Evolutionary conservation across 2,329 filamentous ascomycete species (phyloP), one percentile per base, ranked within the genome.

Genomic region (Trichoderma brevicompactum): DNA sequence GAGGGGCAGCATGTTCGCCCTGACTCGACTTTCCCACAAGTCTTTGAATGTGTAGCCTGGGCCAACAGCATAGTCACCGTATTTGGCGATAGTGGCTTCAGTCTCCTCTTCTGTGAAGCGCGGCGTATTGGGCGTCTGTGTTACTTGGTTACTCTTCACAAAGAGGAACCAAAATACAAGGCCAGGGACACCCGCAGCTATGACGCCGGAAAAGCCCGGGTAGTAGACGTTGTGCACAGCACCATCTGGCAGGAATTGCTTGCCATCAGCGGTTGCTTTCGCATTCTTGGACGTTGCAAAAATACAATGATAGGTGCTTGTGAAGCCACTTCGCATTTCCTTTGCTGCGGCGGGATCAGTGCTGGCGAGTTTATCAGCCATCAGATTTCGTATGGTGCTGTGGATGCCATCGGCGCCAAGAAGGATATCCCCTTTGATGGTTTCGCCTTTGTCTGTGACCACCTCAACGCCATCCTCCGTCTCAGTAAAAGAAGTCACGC

Each of bases 351-450:
- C 8, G 8, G 59, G 23, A 13, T 62, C 40, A 34, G 48, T 53
- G 2, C 15, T n/a, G n/a, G 59, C 23, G 38, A 62, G 13, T 5
- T 53, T 41, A 36, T 62, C 48, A 5, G 59, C 59, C 48, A 62
- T 50, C 34, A 64, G 13, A 2, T 34, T 53, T 19, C 59, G 59
- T 23, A 62, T 49, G 19, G 59, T 73, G 66, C 78, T 80, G 66
- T 78, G 76, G 5, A 78, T 76, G 13, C 80, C 80, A 66, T 82
- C 80, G 8, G 79, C 78, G 7, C 79, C 80, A 32, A 81, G 71
- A 12, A 79, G 64, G 23, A 82, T 69, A 0, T 76, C 79, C 0
- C 67, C 36, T 65, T 75, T 75, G 1, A 69, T 58, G 0, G 71
- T 70, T 7, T 77, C 77, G 63, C 79, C 77, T 3, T 68, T 69